phyloP scores from a whole-genome alignment of 192 early-diverging fungal genomes.

The Fimicolochytrium jonesii region DNA sequence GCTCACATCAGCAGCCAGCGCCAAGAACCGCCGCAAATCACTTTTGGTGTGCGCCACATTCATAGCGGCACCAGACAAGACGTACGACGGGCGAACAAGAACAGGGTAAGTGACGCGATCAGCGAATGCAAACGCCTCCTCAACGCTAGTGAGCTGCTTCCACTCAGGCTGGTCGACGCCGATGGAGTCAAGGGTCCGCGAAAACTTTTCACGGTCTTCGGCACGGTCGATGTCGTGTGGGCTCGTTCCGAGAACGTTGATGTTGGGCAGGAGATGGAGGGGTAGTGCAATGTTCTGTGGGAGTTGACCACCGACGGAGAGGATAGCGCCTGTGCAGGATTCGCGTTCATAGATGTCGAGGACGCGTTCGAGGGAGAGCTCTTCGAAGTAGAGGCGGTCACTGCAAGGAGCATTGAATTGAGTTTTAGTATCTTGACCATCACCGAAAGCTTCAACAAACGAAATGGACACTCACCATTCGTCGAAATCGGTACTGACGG shows the following conservation, averaged over 20 bases:
- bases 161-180: slow-evolving; percentile 96
- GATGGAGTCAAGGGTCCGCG: slow-evolving; percentile 91
- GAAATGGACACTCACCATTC: too few species aligned
- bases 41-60: slow-evolving; percentile 85
- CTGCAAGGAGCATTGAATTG: too few species aligned
- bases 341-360: slow-evolving; percentile 97
- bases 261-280: slow-evolving; percentile 28
- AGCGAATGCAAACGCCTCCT: slow-evolving; percentile 85
- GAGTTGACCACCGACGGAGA: slow-evolving; percentile 95
- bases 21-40: slow-evolving; percentile 81
- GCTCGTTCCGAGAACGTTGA: slow-evolving; percentile 90
- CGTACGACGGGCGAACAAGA: slow-evolving; percentile 95
- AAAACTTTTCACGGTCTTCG: slow-evolving; percentile 98
- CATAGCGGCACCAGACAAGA: slow-evolving; percentile 98
- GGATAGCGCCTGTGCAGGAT: slow-evolving; percentile 77
- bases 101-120: slow-evolving; percentile 90
- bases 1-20: slow-evolving; percentile 87
- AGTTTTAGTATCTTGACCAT: too few species aligned
- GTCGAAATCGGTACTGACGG: slow-evolving; percentile 99
- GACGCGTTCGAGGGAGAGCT: slow-evolving; percentile 87
- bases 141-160: slow-evolving; percentile 89
- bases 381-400: slow-evolving; percentile 97
- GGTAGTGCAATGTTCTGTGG: slow-evolving; percentile 95
- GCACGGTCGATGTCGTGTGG: slow-evolving; percentile 97
- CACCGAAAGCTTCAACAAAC: too few species aligned